Percentiles rank a stretch among this genome's conserved stretches.
phyloP scores from a whole-genome alignment of 1,139 yeast genomes.

The Hansenula lynferdii region DNA sequence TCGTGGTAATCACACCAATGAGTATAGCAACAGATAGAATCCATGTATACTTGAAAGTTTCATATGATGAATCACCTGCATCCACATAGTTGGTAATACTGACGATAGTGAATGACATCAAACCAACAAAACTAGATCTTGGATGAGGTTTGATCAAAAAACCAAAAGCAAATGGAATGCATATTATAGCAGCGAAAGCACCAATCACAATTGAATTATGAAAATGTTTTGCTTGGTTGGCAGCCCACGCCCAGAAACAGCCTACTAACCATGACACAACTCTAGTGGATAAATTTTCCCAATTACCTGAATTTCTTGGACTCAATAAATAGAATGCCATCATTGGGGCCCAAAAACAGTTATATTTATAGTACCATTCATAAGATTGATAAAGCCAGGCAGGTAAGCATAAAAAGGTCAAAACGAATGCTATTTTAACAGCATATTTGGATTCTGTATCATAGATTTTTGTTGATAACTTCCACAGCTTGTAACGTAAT shows the following conservation, averaged over 20 bases:
- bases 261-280: slow-evolving; percentile 33
- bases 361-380: slow-evolving; percentile 36
- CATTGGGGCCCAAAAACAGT: slow-evolving; percentile 39
- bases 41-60: slow-evolving; percentile 36
- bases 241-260: slow-evolving; percentile 42
- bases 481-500: slow-evolving; percentile 34
- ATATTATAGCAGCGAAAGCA: slow-evolving; percentile 33
- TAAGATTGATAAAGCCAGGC: slow-evolving; percentile 35
- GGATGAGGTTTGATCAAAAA: slow-evolving; percentile 30
- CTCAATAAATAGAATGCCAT: slow-evolving; percentile 32
- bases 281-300: slow-evolving; percentile 32
- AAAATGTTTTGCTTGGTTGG: slow-evolving; percentile 33
- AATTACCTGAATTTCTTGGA: slow-evolving; percentile 39
- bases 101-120: slow-evolving; percentile 36
- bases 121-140: slow-evolving; percentile 37
- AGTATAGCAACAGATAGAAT: slow-evolving; percentile 33
- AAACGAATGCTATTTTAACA: slow-evolving; percentile 31
- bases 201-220: slow-evolving; percentile 35
- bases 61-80: slow-evolving; percentile 14
- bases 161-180: slow-evolving; percentile 30
- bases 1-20: slow-evolving; percentile 33
- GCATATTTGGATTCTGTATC: slow-evolving; percentile 39
- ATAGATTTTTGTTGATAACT: slow-evolving; percentile 26
- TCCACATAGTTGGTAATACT: slow-evolving; percentile 27
- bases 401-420: slow-evolving; percentile 36